Conservation (phyloP, 1,284 basidiomycete genomes). For the Meira nashicola region DNA sequence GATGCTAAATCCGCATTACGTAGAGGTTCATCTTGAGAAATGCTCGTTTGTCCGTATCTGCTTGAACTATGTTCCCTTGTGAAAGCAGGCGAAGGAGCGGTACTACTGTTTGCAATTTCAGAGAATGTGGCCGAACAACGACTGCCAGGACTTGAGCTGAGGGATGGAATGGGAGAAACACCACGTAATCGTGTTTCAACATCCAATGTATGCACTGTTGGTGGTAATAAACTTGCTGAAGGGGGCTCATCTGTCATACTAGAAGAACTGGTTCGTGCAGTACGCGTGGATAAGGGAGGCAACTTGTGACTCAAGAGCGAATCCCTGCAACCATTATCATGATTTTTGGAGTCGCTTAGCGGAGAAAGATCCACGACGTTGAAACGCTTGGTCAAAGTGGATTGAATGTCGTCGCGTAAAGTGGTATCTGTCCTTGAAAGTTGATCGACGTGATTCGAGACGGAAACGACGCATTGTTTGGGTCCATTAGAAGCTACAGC, state of each 20-base stretch:
- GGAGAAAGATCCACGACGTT: too few species aligned
- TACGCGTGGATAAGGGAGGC: too few species aligned
- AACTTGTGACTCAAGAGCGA: too few species aligned
- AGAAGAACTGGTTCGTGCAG: not conserved
- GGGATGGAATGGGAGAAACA: conserved; percentile 11
- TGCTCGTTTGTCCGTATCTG: not conserved
- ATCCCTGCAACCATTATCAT: too few species aligned
- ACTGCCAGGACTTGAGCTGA: conserved; percentile 8
- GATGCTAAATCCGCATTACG: not conserved
- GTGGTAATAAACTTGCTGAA: conserved; percentile 1
- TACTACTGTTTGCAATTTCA: too few species aligned
- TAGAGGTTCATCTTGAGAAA: not conserved
- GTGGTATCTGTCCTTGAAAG: not conserved
- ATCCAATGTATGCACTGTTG: not conserved
- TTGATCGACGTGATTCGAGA: not conserved
- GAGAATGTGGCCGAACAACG: too few species aligned
- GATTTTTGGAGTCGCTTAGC: too few species aligned
- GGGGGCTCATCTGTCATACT: not conserved
- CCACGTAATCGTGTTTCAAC: not conserved
- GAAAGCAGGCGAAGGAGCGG: too few species aligned
- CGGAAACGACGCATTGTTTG: not conserved
- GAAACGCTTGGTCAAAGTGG: not conserved
- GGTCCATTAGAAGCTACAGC: not conserved
- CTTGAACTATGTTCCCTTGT: not conserved
- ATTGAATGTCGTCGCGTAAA: not conserved